phyloP scores from a whole-genome alignment of 345 rosid species.

The Eucalyptus curtisii region DNA sequence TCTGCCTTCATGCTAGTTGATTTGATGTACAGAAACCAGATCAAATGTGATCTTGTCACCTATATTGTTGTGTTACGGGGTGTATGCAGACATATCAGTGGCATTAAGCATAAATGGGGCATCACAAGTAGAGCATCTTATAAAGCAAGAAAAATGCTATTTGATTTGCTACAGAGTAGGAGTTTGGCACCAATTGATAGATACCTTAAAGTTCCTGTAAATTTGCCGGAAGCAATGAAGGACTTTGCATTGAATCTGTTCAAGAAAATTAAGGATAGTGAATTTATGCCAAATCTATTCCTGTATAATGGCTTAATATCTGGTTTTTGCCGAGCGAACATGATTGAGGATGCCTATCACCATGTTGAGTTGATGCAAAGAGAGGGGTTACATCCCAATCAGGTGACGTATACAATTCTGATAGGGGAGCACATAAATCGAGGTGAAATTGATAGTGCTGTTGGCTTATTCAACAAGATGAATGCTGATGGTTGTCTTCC shows the following conservation, averaged over 20 bases:
- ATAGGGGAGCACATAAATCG: conserved; percentile 32
- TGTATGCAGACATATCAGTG: conserved; percentile 15
- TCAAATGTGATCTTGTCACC: conserved; percentile 21
- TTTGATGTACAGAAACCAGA: conserved; percentile 31
- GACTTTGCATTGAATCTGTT: conserved; percentile 34
- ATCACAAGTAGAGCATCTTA: conserved; percentile 5
- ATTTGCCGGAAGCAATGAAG: conserved; percentile 21
- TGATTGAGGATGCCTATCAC: conserved; percentile 37
- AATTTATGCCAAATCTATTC: conserved; percentile 38
- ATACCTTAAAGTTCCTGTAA: conserved; percentile 1
- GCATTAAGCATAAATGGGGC: conserved; percentile 10
- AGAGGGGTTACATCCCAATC: conserved; percentile 44
- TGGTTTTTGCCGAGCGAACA: conserved; percentile 34
- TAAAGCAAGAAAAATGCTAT: conserved; percentile 24
- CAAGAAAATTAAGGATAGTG: conserved; percentile 15
- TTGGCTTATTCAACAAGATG: conserved; percentile 37
- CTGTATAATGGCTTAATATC: conserved; percentile 35
- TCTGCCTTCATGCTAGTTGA: conserved; percentile 39
- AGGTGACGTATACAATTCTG: conserved; percentile 51
- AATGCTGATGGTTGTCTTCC: conserved; percentile 25
- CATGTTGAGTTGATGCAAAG: conserved; percentile 41
- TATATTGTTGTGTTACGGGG: conserved; percentile 37
- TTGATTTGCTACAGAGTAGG: conserved; percentile 24
- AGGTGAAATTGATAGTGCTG: conserved; percentile 43
- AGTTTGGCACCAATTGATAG: conserved; percentile 6